Evolutionary conservation across 2,329 filamentous ascomycete species (phyloP).

Genomic region (Teratosphaeria epicoccoides): DNA sequence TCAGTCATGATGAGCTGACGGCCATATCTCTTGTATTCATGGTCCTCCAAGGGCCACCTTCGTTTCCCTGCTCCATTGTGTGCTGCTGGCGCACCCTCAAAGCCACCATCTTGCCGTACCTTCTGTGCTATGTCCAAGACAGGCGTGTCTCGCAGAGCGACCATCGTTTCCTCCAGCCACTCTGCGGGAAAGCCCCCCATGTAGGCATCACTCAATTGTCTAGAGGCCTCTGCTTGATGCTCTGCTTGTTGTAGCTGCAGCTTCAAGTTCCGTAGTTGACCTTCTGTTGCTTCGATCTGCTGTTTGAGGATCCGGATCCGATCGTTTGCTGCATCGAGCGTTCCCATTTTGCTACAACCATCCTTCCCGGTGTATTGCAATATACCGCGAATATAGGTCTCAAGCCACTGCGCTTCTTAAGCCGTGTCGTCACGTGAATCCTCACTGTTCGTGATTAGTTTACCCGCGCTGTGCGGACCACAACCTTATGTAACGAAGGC

Average conservation of each 20-base stretch:
- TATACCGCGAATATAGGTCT: no score
- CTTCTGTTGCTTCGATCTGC: conserved; percentile 34
- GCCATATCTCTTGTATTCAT: conserved; percentile 80
- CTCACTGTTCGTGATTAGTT: no score
- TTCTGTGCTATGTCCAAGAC: conserved; percentile 9
- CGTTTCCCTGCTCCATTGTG: conserved; percentile 1
- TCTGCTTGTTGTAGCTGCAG: conserved; percentile 35
- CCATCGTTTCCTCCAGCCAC: conserved; percentile 32
- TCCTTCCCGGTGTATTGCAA: no score
- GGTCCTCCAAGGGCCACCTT: conserved; percentile 57
- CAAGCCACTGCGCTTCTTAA: no score
- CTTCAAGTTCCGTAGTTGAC: conserved; percentile 30
- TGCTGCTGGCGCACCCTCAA: conserved; percentile 1
- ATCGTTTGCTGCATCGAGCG: conserved; percentile 4
- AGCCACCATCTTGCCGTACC: conserved; percentile 13
- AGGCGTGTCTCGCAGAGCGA: conserved; percentile 7
- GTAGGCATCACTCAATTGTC: conserved; percentile 19
- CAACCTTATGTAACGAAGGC: no score
- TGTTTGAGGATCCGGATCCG: conserved; percentile 30
- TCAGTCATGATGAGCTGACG: conserved; percentile 81
- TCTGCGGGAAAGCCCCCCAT: conserved; percentile 32
- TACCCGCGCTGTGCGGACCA: no score
- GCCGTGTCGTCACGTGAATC: no score
- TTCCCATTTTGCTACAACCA: background rate
- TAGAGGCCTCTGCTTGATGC: conserved; percentile 17